Evolutionary conservation across 805 yeast species (phyloP), one percentile per base, ranked within the genome.

Genomic region (Monosporozyma aquatica): DNA sequence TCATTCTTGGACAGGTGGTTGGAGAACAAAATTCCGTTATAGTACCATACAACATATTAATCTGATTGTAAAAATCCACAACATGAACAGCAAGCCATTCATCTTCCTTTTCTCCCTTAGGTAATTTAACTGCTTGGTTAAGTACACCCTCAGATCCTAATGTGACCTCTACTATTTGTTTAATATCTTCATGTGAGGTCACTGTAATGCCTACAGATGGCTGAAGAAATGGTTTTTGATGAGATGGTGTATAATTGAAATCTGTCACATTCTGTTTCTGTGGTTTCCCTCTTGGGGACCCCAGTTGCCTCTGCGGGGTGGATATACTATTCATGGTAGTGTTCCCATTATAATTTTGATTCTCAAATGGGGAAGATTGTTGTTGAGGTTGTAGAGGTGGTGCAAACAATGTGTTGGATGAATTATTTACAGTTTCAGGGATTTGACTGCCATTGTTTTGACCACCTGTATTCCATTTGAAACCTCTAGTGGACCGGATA

Each of bases 31-130:
- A 89, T 65, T 87, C 95, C 1, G 97, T 90, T 49, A 92, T 84
- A 3, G 97, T 79, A 8, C 97, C 96, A 54, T 92, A 90, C 6
- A 90, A 69, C 98, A 90, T 92, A 64, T 90, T 90, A 51, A 90
- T 81, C 61, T 90, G 98, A 61, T 89, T 89, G 66, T 85, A 90
- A 59, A 90, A 92, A 62, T 90, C 97, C 14, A 89, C 97, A n/a
- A 90, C 92, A 60, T 90, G 95, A 10, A 89, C 95, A 0, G 98
- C 97, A 43, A 90, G 65, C 98, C 98, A 90, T 61, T 90, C 98
- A 54, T 82, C 81, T 43, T 79, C 58, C 54, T 86, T 92, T 63
- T 90, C 98, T 47, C 92, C 97, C 52, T 76, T 83, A 14, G 98
- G 98, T 23, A 92, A 69, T 57, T 83, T 83, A 18, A 90, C 97